Conservation (phyloP, 75 land plant species). For the Picea sitchensis region DNA sequence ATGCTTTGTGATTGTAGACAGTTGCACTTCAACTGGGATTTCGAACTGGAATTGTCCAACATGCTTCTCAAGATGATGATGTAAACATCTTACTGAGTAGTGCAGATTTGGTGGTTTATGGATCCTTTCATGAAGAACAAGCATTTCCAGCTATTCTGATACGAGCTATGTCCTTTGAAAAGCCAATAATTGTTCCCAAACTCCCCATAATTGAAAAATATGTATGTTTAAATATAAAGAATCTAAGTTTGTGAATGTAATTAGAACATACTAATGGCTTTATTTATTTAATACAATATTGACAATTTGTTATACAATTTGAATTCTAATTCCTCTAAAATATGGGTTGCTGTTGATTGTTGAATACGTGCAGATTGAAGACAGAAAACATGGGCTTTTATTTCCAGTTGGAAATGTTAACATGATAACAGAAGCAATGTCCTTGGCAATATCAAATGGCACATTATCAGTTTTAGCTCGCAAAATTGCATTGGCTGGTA, state of each 20-base stretch:
- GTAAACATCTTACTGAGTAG: conserved; percentile 39
- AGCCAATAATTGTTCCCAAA: conserved; percentile 78
- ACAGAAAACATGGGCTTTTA: conserved; percentile 73
- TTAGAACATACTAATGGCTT: not conserved
- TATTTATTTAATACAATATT: not conserved
- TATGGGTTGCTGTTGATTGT: conserved; percentile 13
- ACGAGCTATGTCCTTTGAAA: conserved; percentile 78
- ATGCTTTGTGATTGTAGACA: conserved; percentile 30
- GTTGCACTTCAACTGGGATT: conserved; percentile 58
- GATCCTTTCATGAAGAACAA: conserved; percentile 80
- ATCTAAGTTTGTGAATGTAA: not conserved
- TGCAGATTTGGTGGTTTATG: conserved; percentile 76
- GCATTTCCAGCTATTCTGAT: conserved; percentile 68
- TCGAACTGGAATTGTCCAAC: conserved; percentile 50
- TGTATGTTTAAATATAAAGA: conserved; percentile 41
- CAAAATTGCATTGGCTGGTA: conserved; percentile 51
- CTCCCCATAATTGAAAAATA: conserved; percentile 62
- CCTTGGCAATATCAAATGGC: conserved; percentile 33
- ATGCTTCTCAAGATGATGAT: conserved; percentile 42
- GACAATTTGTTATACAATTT: not conserved
- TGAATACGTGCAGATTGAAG: conserved; percentile 53
- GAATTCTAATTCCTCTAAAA: conserved; percentile 11
- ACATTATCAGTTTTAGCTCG: conserved; percentile 35
- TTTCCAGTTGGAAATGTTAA: conserved; percentile 61
- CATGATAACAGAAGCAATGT: conserved; percentile 41